Percentiles rank a stretch among this genome's conserved stretches.
These are phyloP conservation scores for Macaranga tanarius DNA, from an alignment of 441 rosid species.

Conservation along the genomic window DNA sequence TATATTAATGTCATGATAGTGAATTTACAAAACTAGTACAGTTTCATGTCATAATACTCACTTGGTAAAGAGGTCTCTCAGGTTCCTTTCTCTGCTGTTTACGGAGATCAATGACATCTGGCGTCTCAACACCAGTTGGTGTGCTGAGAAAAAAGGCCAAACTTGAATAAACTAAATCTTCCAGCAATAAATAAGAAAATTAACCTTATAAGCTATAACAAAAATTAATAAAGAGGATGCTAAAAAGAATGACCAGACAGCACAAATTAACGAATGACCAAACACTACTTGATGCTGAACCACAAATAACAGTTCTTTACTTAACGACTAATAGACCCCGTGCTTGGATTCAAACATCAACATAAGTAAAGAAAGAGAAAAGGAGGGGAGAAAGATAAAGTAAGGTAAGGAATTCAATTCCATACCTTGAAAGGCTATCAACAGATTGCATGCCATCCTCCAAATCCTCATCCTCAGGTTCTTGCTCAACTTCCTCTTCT, in stretches of 20 bases:
- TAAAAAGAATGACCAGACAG: background rate
- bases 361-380: background rate
- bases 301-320: background rate
- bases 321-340: background rate
- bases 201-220: background rate
- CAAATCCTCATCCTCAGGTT: slow-evolving; percentile 85
- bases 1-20: background rate
- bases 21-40: background rate
- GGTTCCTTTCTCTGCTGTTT: slow-evolving; percentile 99
- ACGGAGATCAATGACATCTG: slow-evolving; percentile 94
- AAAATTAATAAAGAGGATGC: background rate
- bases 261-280: background rate
- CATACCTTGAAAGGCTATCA: slow-evolving; percentile 87
- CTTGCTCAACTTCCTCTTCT: slow-evolving; percentile 85
- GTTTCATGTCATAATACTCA: slow-evolving; percentile 34
- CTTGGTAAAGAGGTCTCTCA: slow-evolving; percentile 90
- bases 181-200: background rate
- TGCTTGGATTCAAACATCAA: background rate
- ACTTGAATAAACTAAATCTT: background rate
- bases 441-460: slow-evolving; percentile 93
- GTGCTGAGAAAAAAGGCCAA: slow-evolving; percentile 48
- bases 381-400: too few species aligned
- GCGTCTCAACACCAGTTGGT: slow-evolving; percentile 99
- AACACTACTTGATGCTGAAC: background rate
- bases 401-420: slow-evolving; percentile 6